Conservation (phyloP, 2,329 filamentous ascomycete species). For the Xylariomycetidae sp. region DNA sequence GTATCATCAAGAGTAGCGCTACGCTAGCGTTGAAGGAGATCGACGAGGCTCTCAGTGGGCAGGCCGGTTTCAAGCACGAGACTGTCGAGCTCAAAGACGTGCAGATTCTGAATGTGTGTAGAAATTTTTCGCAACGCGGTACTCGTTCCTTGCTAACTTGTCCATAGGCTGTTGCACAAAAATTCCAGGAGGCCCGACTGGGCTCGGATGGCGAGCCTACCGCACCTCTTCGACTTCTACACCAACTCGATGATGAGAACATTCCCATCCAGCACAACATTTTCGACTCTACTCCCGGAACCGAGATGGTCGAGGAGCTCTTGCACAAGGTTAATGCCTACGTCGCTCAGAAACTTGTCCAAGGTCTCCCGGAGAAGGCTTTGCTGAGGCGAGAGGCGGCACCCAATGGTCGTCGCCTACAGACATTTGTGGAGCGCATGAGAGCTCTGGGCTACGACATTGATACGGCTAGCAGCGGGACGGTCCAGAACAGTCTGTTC, state of each 20-base stretch:
- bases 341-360: constrained; percentile 77
- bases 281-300: constrained; percentile 83
- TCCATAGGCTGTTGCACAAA: constrained; percentile 67
- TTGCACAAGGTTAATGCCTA: constrained; percentile 89
- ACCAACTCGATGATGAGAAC: constrained; percentile 96
- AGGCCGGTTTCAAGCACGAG: constrained; percentile 57
- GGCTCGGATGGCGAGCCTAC: constrained; percentile 75
- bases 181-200: constrained; percentile 84
- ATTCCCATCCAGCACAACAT: constrained; percentile 95
- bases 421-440: constrained; percentile 92
- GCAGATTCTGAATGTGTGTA: constrained; percentile 67
- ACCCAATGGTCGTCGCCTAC: constrained; percentile 82
- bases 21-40: constrained; percentile 83
- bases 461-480: constrained; percentile 83
- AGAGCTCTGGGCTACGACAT: constrained; percentile 84
- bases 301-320: constrained; percentile 92
- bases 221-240: constrained; percentile 80
- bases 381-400: constrained; percentile 80
- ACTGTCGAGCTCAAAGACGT: constrained; percentile 70
- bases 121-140: neutral
- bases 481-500: constrained; percentile 91
- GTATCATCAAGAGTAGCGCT: constrained; percentile 85
- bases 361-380: constrained; percentile 84
- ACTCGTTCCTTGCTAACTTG: constrained; percentile 17
- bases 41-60: constrained; percentile 70